phyloP scores from a whole-genome alignment of 306 rosid genomes.

The Medicago ruthenica region DNA sequence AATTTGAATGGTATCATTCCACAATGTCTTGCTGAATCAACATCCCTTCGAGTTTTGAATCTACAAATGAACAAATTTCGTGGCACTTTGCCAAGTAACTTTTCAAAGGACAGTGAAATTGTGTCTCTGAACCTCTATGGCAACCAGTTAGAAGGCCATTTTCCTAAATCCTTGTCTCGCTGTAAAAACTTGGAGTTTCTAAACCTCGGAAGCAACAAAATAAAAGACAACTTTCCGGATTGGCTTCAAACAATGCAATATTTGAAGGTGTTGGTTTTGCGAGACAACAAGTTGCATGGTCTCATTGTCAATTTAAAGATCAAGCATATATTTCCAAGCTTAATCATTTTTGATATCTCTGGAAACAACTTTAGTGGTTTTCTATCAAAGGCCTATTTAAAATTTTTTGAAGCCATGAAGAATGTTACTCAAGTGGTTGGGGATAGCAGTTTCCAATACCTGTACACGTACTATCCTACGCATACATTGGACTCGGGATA shows the following conservation, averaged over 20 bases:
- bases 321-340: background rate
- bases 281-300: conserved; percentile 49
- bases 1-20: conserved; percentile 37
- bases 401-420: background rate
- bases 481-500: too few relatives aligned
- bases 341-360: conserved; percentile 47
- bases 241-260: conserved; percentile 43
- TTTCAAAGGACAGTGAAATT: rapidly evolving
- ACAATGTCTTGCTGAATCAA: conserved; percentile 16
- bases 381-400: background rate
- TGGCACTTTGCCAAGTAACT: conserved; percentile 33
- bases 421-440: too few relatives aligned
- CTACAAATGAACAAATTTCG: conserved; percentile 36
- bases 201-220: conserved; percentile 46
- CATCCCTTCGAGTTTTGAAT: conserved; percentile 14
- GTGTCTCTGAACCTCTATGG: background rate
- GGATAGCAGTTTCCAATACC: too few relatives aligned
- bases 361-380: conserved; percentile 29
- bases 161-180: conserved; percentile 36
- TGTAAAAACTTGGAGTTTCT: conserved; percentile 22
- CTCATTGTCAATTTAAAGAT: background rate
- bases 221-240: conserved; percentile 42
- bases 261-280: conserved; percentile 43
- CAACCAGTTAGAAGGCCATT: conserved; percentile 42
- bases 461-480: too few relatives aligned